phyloP scores from a whole-genome alignment of 2,329 filamentous ascomycete species.

The Colletotrichum cuscutae region DNA sequence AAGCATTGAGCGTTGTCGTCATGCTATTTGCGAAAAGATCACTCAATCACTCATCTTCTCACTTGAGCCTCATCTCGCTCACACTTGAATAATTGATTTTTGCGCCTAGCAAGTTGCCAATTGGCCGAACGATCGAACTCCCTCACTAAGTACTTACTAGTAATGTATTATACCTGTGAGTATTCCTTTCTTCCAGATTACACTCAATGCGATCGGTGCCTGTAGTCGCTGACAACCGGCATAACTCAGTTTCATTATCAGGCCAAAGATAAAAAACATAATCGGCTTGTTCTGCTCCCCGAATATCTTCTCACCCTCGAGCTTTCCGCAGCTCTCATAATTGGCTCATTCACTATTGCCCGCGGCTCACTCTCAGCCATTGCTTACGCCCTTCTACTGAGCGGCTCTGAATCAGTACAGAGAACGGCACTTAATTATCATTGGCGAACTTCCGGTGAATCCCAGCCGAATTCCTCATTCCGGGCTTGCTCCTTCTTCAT shows the following conservation, averaged over 20 bases:
- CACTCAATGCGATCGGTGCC: background rate
- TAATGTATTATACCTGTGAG: slow-evolving; percentile 32
- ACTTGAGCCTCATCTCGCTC: slow-evolving; percentile 11
- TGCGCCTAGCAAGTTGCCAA: background rate
- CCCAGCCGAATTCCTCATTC: background rate
- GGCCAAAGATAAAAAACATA: background rate
- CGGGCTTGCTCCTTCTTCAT: background rate
- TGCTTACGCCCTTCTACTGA: background rate
- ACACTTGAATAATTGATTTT: slow-evolving; percentile 18
- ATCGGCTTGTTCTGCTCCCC: background rate
- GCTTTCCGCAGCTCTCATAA: background rate
- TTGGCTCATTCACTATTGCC: background rate
- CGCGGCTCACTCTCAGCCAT: background rate
- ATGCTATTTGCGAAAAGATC: slow-evolving; percentile 33
- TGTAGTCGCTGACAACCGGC: background rate
- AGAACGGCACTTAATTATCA: background rate
- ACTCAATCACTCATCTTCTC: background rate
- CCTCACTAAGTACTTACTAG: background rate
- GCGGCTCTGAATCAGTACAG: background rate
- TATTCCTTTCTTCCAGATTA: background rate
- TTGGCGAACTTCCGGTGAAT: background rate
- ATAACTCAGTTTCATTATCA: slow-evolving; percentile 8
- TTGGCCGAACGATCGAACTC: background rate
- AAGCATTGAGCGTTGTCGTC: slow-evolving; percentile 9
- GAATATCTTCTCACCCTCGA: background rate